These are phyloP conservation scores for Ustilago tritici DNA, from an alignment of 1,284 basidiomycete species.

Conservation along the genomic window DNA sequence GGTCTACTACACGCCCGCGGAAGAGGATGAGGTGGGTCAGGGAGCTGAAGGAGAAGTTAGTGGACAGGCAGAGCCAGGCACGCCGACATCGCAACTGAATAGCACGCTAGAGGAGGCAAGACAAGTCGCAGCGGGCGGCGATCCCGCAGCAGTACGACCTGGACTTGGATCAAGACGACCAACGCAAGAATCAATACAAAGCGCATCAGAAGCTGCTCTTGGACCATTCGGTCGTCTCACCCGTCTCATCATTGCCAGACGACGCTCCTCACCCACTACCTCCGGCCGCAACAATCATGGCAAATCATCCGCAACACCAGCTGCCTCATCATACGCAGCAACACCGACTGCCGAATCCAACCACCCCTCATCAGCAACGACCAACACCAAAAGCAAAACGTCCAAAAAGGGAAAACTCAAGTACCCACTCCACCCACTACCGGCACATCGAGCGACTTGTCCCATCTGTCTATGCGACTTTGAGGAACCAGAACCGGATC, in stretches of 20 bases:
- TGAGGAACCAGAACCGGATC: constrained; percentile 32
- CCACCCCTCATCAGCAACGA: neutral
- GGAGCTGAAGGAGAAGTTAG: neutral
- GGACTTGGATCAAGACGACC: constrained; percentile 22
- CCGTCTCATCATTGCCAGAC: constrained; percentile 25
- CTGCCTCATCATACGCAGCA: neutral
- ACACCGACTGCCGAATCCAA: neutral
- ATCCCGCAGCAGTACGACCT: constrained; percentile 2
- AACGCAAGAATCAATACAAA: constrained; percentile 20
- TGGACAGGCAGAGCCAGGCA: neutral
- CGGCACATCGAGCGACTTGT: constrained; percentile 60
- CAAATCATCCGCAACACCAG: neutral
- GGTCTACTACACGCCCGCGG: constrained; percentile 56
- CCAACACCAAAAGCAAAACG: neutral
- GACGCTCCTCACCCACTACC: constrained; percentile 7
- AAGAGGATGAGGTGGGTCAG: constrained; percentile 32
- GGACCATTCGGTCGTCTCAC: constrained; percentile 22
- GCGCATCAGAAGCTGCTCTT: constrained; percentile 6
- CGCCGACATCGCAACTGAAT: neutral
- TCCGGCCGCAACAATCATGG: neutral
- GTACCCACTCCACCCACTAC: constrained; percentile 57
- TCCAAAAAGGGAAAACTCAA: constrained; percentile 22
- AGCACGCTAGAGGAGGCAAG: neutral
- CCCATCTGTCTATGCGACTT: constrained; percentile 65
- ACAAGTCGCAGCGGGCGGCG: neutral